Percentiles rank a stretch among this genome's conserved stretches.
These are phyloP conservation scores for Coemansia sp. DNA, from an alignment of 192 early-diverging fungal genomes.

Conservation along the genomic window DNA sequence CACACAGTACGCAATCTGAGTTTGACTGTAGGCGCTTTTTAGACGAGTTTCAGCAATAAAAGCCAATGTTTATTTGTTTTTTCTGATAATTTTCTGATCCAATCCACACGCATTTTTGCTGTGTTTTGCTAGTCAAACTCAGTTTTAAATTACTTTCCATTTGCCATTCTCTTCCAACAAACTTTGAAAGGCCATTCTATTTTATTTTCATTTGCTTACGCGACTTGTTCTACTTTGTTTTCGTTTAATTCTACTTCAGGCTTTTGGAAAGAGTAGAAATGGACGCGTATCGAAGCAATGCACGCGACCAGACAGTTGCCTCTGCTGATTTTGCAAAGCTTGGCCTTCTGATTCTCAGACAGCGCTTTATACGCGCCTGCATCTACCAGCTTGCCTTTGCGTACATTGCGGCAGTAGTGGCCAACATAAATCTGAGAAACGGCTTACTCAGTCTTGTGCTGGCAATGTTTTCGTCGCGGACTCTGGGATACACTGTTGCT, in stretches of 20 bases:
- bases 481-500: constrained; percentile 31
- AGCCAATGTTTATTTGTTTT: background rate
- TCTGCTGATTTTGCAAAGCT: constrained; percentile 52
- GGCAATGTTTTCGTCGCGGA: constrained; percentile 34
- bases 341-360: constrained; percentile 24
- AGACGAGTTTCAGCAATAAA: too few relatives aligned
- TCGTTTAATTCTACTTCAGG: background rate
- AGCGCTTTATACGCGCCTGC: constrained; percentile 49
- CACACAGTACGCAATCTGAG: constrained; percentile 32
- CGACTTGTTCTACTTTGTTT: constrained; percentile 10
- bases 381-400: constrained; percentile 43
- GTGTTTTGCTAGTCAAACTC: too few relatives aligned
- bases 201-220: constrained; percentile 2
- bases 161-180: background rate
- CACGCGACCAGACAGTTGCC: constrained; percentile 34
- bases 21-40: background rate
- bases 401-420: constrained; percentile 35
- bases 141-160: background rate
- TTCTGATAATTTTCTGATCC: constrained; percentile 2
- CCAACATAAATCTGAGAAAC: constrained; percentile 24
- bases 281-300: constrained; percentile 16
- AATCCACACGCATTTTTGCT: too few relatives aligned
- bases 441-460: constrained; percentile 27
- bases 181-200: background rate
- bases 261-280: background rate